Evolutionary conservation across 2,329 filamentous ascomycete genomes (phyloP), one percentile per base, ranked within the genome.

Genomic region (Diaporthe helianthi): DNA sequence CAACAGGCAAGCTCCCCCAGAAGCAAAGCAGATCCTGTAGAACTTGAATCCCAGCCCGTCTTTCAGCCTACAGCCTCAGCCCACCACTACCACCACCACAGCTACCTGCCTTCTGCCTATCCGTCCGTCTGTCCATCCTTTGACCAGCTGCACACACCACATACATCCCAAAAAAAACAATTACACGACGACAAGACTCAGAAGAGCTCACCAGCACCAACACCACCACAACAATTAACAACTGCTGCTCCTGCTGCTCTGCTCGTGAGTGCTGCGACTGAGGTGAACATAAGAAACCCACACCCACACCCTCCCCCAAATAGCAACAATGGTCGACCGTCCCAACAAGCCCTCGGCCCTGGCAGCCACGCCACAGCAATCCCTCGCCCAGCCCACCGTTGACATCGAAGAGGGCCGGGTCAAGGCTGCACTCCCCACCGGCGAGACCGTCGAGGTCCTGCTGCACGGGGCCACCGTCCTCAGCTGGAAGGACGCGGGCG

Each of bases 381-480:
- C 93, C 19, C 60, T 65, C 36, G 92, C 94, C 58, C 92, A 90
- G 77, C 82, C 95, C 41, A 89, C 90, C 73, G 92, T 98, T 76
- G 88, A 88, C 78, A 89, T 94, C 76, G 87, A 89, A 33, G 87
- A 92, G 80, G 87, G 87, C 70, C 89, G 88, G 71, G 90, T 98
- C 64, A 87, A 88, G n/a, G 95, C 95, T 41, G 87, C 86, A 36
- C 88, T 98, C 52, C 93, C 94, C 47, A 92, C 93, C 0, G 94
- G 95, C 74, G 94, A 98, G 82, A 93, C 89, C 67, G 88, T 97
- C 74, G 90, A 93, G 73, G 86, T 99, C 46, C 85, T 97, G 71
- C 89, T 98, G n/a, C 92, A 92, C 76, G 96, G 96, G 69, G 96
- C 96, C 13, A 98, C 94, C 0, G 92, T 99, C 58, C 90, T 92